phyloP scores from a whole-genome alignment of 2,329 filamentous ascomycete species.

The Podosphaera xanthii region DNA sequence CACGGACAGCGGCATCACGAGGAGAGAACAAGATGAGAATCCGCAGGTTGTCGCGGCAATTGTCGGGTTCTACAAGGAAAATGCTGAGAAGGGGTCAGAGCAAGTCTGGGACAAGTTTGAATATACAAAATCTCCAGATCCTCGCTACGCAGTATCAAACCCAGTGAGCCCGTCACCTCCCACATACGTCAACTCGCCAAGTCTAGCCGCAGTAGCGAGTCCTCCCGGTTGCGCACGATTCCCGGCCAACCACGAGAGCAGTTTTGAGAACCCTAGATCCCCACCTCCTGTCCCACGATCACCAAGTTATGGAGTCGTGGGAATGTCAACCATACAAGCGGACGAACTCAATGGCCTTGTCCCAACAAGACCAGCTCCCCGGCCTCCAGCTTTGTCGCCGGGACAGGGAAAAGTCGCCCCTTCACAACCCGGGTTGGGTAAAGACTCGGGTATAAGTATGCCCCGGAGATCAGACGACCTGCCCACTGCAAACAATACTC shows the following conservation, averaged over 20 bases:
- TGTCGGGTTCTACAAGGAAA: slow-evolving; percentile 92
- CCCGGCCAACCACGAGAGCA: slow-evolving; percentile 72
- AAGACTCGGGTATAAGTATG: slow-evolving; percentile 41
- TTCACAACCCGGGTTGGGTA: slow-evolving; percentile 31
- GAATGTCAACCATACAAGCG: slow-evolving; percentile 18
- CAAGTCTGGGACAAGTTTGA: slow-evolving; percentile 95
- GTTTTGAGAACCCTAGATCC: slow-evolving; percentile 89
- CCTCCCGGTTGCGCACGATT: slow-evolving; percentile 71
- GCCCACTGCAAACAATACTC: slow-evolving; percentile 16
- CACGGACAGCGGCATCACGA: slow-evolving; percentile 85
- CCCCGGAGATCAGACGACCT: slow-evolving; percentile 33
- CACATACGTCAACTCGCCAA: slow-evolving; percentile 14
- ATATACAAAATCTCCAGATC: slow-evolving; percentile 42
- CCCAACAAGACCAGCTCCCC: slow-evolving; percentile 67
- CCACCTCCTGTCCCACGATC: slow-evolving; percentile 61
- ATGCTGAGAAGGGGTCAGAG: slow-evolving; percentile 47
- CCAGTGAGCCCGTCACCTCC: slow-evolving; percentile 10
- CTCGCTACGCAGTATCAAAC: slow-evolving; percentile 20
- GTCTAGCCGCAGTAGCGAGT: slow-evolving; percentile 42
- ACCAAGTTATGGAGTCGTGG: slow-evolving; percentile 9
- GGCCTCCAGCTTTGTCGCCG: slow-evolving; percentile 54
- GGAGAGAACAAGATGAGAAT: slow-evolving; percentile 87
- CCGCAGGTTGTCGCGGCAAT: slow-evolving; percentile 92
- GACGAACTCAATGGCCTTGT: slow-evolving; percentile 39
- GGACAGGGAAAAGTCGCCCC: slow-evolving; percentile 38